A percentile compares a stretch with the other conserved stretches of the same genome.
These are phyloP conservation scores for Cryptococcus sp. DNA, from an alignment of 1,284 basidiomycete species.

Conservation along the genomic window DNA sequence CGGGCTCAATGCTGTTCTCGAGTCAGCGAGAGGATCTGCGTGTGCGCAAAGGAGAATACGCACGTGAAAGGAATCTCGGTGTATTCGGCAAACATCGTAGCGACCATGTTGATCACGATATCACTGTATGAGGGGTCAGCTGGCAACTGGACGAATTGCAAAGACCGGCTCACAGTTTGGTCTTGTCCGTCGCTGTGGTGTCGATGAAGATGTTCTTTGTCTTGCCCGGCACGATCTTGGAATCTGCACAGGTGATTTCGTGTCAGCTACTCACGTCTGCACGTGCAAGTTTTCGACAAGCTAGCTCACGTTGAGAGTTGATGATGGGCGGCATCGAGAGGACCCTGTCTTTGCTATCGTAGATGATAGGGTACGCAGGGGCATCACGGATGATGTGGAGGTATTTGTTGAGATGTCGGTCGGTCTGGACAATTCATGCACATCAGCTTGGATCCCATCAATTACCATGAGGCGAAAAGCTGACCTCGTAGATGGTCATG, in stretches of 20 bases:
- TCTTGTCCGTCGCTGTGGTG: constrained; percentile 95
- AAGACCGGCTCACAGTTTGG: constrained; percentile 66
- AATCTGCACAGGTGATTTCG: constrained; percentile 57
- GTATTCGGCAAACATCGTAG: constrained; percentile 98
- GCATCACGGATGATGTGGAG: constrained; percentile 92
- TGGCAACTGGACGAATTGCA: background rate
- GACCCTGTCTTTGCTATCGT: constrained; percentile 82
- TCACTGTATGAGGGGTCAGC: constrained; percentile 49
- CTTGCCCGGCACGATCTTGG: constrained; percentile 87
- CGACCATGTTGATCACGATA: constrained; percentile 91
- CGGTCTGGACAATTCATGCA: constrained; percentile 61
- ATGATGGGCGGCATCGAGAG: constrained; percentile 98
- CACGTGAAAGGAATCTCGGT: constrained; percentile 88
- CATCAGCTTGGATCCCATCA: constrained; percentile 2
- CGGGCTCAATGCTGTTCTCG: constrained; percentile 78
- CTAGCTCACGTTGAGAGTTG: constrained; percentile 72
- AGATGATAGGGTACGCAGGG: constrained; percentile 97
- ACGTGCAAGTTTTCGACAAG: background rate
- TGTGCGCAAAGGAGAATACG: constrained; percentile 43
- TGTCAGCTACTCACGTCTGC: constrained; percentile 18
- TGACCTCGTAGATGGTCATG: constrained; percentile 86
- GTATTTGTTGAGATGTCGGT: constrained; percentile 87
- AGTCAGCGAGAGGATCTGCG: background rate
- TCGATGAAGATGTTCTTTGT: constrained; percentile 97
- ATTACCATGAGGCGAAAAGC: constrained; percentile 20